Base-by-base conservation (phyloP, 306 rosid genomes). In the Acacia melanoxylon region DNA sequence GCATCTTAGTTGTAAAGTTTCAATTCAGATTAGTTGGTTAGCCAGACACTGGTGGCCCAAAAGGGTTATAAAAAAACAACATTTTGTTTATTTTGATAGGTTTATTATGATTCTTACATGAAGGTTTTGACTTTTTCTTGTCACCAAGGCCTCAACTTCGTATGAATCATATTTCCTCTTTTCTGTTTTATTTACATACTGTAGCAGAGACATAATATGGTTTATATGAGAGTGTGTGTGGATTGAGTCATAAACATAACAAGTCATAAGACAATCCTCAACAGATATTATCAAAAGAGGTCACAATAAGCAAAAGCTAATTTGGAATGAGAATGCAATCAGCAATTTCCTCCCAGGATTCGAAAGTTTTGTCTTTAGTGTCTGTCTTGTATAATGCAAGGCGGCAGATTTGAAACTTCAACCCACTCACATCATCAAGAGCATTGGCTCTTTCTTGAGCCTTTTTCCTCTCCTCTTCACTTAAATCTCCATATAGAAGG, bases 311-410 rank as follows among this genome's bases (percentile, higher is more conserved):
- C 17, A 8, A 8, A 20, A 82, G 67, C 83, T 92, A 90, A 82
- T 77, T 80, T n/a, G 87, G 77, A 74, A 66, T 68, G 37, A 95
- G 92, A 77, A 51, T 76, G 86, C 80, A 90, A 68, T 89, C 97
- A 41, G 90, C 88, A 77, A 95, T 88, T 87, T 93, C 92, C 87
- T 93, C 92, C 99, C 98, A 95, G 8, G 97, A 93, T 71, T 91
- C 44, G 37, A 91, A 93, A 81, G 95, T 87, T 75, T 68, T 82
- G 89, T 93, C 99, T 69, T 72, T 82, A 0, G 95, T 84, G 83
- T 93, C 93, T 0, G 99, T 93, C 89, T 87, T 93, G 90, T 90
- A 95, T 58, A 95, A 78, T 8, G 95, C 99, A 61, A 95, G 91
- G 44, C 86, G 89, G 69, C 76, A 90, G 35, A 93, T 70, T 24